These are phyloP conservation scores for Suillus weaverae DNA, from an alignment of 768 basidiomycete genomes.

Conservation along the genomic window DNA sequence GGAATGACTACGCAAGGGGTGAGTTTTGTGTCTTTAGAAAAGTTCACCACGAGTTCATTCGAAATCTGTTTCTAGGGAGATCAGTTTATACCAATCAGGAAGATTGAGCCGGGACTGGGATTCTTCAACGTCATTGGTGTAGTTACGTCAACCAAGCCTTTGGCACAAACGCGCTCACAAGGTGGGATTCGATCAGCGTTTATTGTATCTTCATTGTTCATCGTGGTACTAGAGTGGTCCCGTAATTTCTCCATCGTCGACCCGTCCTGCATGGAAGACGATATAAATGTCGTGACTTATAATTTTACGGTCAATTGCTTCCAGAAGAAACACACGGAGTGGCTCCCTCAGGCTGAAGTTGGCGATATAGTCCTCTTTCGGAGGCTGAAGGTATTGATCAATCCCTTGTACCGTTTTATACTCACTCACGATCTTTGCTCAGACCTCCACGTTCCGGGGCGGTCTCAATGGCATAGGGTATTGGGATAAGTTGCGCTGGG, in stretches of 20 bases:
- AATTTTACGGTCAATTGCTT: constrained; percentile 48
- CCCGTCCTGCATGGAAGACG: constrained; percentile 43
- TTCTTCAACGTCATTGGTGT: constrained; percentile 34
- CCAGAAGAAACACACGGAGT: constrained; percentile 43
- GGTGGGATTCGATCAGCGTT: constrained; percentile 22
- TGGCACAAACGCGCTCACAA: constrained; percentile 21
- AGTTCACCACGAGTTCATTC: no score
- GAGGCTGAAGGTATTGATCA: constrained; percentile 45
- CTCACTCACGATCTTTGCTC: neutral
- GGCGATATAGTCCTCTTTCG: constrained; percentile 55
- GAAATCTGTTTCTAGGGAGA: constrained; percentile 23
- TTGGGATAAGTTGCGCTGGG: constrained; percentile 51
- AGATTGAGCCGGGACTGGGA: constrained; percentile 15
- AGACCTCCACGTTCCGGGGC: constrained; percentile 39
- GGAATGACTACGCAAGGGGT: constrained; percentile 1
- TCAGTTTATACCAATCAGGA: constrained; percentile 19
- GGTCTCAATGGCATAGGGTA: constrained; percentile 44
- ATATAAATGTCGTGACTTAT: constrained; percentile 20
- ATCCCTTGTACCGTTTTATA: neutral
- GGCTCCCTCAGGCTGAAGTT: constrained; percentile 49
- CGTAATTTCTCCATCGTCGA: constrained; percentile 51
- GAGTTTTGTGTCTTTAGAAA: neutral
- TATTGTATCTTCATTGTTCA: neutral
- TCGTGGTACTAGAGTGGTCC: constrained; percentile 43
- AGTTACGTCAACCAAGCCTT: constrained; percentile 19